Evolutionary conservation across 75 land plant genomes (phyloP).

Genomic region (Selaginella moellendorffii): DNA sequence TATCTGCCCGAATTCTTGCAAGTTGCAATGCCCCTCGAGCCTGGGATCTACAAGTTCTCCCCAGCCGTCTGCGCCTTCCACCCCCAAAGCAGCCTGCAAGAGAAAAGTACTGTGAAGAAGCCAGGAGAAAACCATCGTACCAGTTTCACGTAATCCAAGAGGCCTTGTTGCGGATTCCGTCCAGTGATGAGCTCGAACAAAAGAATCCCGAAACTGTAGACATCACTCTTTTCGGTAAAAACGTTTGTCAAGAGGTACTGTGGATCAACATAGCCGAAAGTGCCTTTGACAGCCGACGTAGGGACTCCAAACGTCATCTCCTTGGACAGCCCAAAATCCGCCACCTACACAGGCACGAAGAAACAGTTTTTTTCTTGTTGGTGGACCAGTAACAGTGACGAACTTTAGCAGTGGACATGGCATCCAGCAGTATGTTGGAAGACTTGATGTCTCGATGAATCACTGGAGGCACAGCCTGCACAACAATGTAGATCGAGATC

Average conservation of each 20-base stretch:
- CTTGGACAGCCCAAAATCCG: constrained; percentile 93
- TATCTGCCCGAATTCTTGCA: constrained; percentile 26
- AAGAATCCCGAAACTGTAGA: constrained; percentile 81
- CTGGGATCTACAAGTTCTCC: constrained; percentile 60
- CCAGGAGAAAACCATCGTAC: constrained; percentile 24
- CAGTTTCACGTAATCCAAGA: constrained; percentile 71
- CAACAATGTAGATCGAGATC: background rate
- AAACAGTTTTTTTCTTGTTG: background rate
- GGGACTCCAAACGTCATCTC: constrained; percentile 44
- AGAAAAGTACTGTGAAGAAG: background rate
- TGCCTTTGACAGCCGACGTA: constrained; percentile 70
- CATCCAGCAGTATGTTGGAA: background rate
- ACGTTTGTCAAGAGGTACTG: constrained; percentile 61
- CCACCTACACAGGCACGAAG: constrained; percentile 41
- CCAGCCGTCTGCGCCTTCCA: constrained; percentile 65
- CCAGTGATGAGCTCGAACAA: constrained; percentile 87
- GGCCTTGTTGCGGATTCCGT: constrained; percentile 84
- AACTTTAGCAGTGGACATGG: background rate
- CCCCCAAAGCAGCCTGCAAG: constrained; percentile 53
- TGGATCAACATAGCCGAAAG: constrained; percentile 94
- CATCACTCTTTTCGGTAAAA: constrained; percentile 81
- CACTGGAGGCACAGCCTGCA: background rate
- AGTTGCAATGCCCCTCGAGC: constrained; percentile 30
- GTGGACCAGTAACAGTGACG: background rate
- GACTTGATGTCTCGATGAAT: background rate